Percentiles rank a stretch among this genome's conserved stretches.
phyloP scores from a whole-genome alignment of 2,329 filamentous ascomycete genomes.

The Alternaria dauci region DNA sequence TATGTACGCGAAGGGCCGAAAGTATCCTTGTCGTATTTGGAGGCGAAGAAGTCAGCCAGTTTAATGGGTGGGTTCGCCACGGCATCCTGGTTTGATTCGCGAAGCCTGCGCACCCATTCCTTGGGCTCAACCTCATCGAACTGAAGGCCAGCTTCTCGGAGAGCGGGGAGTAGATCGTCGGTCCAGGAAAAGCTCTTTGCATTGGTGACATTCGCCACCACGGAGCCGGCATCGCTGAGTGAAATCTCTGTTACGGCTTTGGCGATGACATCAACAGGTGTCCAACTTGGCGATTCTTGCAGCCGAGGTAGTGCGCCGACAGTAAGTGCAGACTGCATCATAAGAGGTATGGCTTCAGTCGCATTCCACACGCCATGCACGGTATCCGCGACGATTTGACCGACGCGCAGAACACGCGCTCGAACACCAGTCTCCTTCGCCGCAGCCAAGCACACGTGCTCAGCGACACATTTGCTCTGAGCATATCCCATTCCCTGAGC shows the following conservation, averaged over 20 bases:
- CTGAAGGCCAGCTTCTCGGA: constrained; percentile 54
- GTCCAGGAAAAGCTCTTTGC: constrained; percentile 61
- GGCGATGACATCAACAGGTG: constrained; percentile 43
- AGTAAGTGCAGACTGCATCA: constrained; percentile 58
- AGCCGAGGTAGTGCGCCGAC: constrained; percentile 58
- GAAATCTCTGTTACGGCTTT: constrained; percentile 36
- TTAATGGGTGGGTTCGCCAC: constrained; percentile 62
- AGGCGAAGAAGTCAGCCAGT: constrained; percentile 62
- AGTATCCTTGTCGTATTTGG: constrained; percentile 57
- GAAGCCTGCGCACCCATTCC: constrained; percentile 44
- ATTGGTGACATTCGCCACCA: constrained; percentile 65
- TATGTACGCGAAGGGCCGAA: constrained; percentile 26
- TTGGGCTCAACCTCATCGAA: constrained; percentile 37
- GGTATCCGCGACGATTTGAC: constrained; percentile 61
- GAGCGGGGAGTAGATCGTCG: constrained; percentile 60
- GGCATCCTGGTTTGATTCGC: constrained; percentile 59
- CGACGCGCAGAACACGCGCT: constrained; percentile 42
- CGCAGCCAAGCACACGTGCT: constrained; percentile 50
- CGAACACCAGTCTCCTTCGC: constrained; percentile 27
- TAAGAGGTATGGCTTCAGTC: constrained; percentile 61
- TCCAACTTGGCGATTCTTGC: constrained; percentile 48
- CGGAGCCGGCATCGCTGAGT: constrained; percentile 27
- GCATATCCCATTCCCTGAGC: constrained; percentile 63
- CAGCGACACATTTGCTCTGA: constrained; percentile 59
- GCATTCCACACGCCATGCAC: constrained; percentile 59